phyloP scores from a whole-genome alignment of 1,284 basidiomycete genomes.

The Tilletia walkeri region DNA sequence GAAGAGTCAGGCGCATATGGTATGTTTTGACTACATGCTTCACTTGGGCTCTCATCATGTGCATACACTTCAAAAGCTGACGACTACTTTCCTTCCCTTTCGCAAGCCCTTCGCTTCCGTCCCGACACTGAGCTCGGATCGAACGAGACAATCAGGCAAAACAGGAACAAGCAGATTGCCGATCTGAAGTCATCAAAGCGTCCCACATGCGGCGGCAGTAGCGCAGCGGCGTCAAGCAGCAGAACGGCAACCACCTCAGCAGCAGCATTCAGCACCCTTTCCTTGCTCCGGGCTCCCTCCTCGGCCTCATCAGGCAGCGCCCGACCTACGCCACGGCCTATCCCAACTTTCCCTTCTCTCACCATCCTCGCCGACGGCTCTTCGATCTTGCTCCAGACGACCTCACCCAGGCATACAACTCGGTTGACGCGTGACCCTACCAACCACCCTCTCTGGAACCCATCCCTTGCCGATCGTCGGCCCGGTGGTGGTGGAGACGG shows the following conservation, averaged over 20 bases:
- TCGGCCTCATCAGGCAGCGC: not conserved
- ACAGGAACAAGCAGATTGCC: conserved; percentile 38
- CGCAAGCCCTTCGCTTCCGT: conserved; percentile 43
- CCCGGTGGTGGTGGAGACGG: conserved; percentile 30
- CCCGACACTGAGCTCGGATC: conserved; percentile 52
- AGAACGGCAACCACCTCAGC: conserved; percentile 26
- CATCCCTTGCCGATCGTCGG: conserved; percentile 32
- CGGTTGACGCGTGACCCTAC: conserved; percentile 49
- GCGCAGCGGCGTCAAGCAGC: not conserved
- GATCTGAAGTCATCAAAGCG: conserved; percentile 42
- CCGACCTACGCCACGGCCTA: conserved; percentile 43
- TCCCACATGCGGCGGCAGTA: conserved; percentile 25
- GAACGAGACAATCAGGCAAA: conserved; percentile 50
- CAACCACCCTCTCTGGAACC: conserved; percentile 55
- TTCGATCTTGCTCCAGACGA: conserved; percentile 49
- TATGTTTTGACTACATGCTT: conserved; percentile 4
- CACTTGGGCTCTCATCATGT: not conserved
- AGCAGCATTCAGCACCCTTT: conserved; percentile 19
- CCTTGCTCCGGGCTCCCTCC: conserved; percentile 26
- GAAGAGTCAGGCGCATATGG: conserved; percentile 30
- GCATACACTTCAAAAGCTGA: not conserved
- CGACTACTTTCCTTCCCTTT: not conserved
- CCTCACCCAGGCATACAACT: conserved; percentile 43
- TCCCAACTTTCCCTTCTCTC: conserved; percentile 43
- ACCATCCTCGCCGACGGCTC: conserved; percentile 53